Evolutionary conservation across 371 early-diverging fungal species (phyloP), one percentile per base, ranked within the genome.

Genomic region (Mucor lusitanicus): DNA sequence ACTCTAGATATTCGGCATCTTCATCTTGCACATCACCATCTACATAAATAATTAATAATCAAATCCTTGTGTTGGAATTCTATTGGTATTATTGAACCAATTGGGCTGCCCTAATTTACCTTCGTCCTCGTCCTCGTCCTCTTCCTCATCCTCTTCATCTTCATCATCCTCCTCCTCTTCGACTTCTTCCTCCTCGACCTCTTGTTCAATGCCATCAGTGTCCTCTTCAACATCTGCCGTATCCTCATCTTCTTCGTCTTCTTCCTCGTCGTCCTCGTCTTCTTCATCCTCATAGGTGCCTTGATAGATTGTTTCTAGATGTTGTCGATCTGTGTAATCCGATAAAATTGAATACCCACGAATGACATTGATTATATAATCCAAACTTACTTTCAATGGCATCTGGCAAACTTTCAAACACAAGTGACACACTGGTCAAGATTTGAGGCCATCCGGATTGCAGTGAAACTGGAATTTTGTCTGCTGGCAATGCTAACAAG

Each of bases 321-420:
- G 78, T 37, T 92, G 88, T 32, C 87, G 89, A 61, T 86, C 90
- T 75, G 77, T 53, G 53, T 53, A 53, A 53, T 53, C 53, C 53
- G 27, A 53, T 23, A 46, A 53, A 25, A 3, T 13, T 53, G 27
- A 53, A 25, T 53, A 27, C 27, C 50, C 53, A 53, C 27, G 6
- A 53, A 27, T 40, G 15, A 2, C 37, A 53, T 13, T 13, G 23
- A 53, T 53, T 53, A 53, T 53, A 53, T 53, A 53, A 53, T 53
- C n/a, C 9, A 21, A 33, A 74, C 85, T 75, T 83, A 91, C 90
- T 85, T 71, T 92, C 91, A n/a, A 92, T 77, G n/a, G 95, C 96
- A 53, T 83, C 85, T 28, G 92, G 92, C 33, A 91, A 86, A 11
- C 88, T 83, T 67, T 90, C 83, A 82, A 95, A 95, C 9, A 90